Evolutionary conservation across 139 green algal species (phyloP).

Genomic region (Haematococcus lacustris): DNA sequence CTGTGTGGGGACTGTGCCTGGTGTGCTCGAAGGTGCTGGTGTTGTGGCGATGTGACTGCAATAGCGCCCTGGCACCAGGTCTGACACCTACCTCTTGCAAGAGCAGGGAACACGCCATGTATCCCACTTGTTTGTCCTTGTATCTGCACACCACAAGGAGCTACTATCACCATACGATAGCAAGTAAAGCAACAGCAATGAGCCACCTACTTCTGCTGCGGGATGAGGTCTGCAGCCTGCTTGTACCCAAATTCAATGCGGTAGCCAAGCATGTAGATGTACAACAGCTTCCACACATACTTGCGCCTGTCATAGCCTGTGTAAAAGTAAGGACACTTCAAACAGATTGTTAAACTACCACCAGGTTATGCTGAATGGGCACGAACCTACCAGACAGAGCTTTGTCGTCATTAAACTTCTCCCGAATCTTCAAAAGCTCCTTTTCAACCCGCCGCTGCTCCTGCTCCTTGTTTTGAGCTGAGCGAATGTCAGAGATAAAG

Average conservation of each 20-base stretch:
- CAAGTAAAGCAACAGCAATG: background rate
- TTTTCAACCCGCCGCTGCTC: conserved; percentile 89
- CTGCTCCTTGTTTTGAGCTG: conserved; percentile 83
- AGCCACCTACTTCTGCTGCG: conserved; percentile 66
- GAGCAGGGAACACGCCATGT: conserved; percentile 84
- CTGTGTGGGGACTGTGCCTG: background rate
- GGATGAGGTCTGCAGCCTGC: conserved; percentile 92
- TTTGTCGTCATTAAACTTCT: conserved; percentile 82
- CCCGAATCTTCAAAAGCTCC: conserved; percentile 96
- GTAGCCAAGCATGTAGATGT: conserved; percentile 98
- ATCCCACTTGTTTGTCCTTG: conserved; percentile 98
- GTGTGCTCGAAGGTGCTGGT: background rate
- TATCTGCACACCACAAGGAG: conserved; percentile 48
- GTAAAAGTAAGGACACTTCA: conserved; percentile 6
- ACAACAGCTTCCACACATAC: conserved; percentile 99
- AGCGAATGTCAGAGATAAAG: conserved; percentile 92
- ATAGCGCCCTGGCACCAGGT: too few relatives aligned
- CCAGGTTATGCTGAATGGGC: background rate
- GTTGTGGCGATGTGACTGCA: background rate
- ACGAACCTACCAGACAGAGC: conserved; percentile 30
- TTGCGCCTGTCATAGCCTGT: conserved; percentile 95
- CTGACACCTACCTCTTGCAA: conserved; percentile 22
- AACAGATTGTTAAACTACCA: background rate
- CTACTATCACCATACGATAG: background rate
- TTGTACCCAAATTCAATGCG: conserved; percentile 98